Evolutionary conservation across 805 yeast species (phyloP).

Genomic region (Schwanniomyces occidentalis): DNA sequence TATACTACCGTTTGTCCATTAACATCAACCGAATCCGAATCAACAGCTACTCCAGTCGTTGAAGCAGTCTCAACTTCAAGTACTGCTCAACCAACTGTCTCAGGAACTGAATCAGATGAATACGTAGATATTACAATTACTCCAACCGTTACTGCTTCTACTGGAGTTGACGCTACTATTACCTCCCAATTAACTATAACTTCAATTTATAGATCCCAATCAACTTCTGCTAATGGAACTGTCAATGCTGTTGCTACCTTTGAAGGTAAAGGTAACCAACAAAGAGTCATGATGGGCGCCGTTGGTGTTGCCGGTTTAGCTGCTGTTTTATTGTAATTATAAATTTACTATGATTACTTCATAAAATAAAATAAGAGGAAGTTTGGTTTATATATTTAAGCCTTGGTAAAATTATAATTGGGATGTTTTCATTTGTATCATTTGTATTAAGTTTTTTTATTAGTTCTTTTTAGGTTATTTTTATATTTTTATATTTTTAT

Average conservation of each 20-base stretch:
- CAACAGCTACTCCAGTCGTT: conserved; percentile 13
- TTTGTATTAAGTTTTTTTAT: too few species aligned
- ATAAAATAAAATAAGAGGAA: too few species aligned
- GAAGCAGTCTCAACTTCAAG: conserved; percentile 14
- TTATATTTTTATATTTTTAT: too few species aligned
- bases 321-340: conserved; percentile 35
- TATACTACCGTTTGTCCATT: conserved; percentile 40
- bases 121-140: conserved; percentile 53
- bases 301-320: conserved; percentile 45
- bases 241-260: conserved; percentile 22
- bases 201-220: conserved; percentile 24
- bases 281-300: conserved; percentile 29
- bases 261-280: conserved; percentile 34
- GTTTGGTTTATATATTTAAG: too few species aligned
- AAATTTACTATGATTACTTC: too few species aligned
- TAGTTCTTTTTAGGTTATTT: too few species aligned
- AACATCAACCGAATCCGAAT: conserved; percentile 14
- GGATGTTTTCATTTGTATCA: too few species aligned
- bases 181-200: conserved; percentile 39
- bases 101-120: conserved; percentile 27
- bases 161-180: conserved; percentile 46
- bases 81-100: conserved; percentile 11
- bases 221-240: conserved; percentile 12
- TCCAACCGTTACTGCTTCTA: conserved; percentile 48
- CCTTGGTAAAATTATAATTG: too few species aligned